Base-by-base conservation (phyloP, 805 yeast genomes). In the Lachancea fermentati region DNA sequence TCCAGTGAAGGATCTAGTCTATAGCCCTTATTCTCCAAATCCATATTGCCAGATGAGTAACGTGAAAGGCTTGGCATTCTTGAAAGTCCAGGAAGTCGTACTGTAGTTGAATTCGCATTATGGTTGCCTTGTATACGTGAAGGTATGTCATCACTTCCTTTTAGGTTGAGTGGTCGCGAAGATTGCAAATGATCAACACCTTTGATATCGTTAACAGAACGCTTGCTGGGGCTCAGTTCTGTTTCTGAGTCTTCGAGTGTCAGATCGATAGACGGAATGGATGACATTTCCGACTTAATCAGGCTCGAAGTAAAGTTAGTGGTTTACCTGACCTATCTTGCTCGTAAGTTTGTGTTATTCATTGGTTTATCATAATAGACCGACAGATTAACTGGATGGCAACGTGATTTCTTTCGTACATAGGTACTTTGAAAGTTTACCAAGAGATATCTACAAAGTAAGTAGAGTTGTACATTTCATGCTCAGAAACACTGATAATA, bases 231-330 rank as follows among this genome's bases (percentile, higher is more conserved):
- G 26, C 26, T 22, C 26, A 22, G 7, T 11, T 35, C 40, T 17
- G 15, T 15, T 13, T 41, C 43, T 7, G 48, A 48, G 28, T 39
- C 45, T 6, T 48, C 52, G 18, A 31, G 36, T 4, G 52, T 50
- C 18, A 54, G 41, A 36, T 54, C 58, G 24, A 54, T 54, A 14
- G 55, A 49, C 24, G 50, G 50, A 18, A 43, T 41, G 19, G 37
- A 38, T 12, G 36, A 37, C 39, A 34, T 22, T 22, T 11, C 26
- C 11, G 26, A 22, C 26, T 22, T n/a, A n/a, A n/a, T n/a, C n/a
- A n/a, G n/a, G n/a, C n/a, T n/a, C n/a, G n/a, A n/a, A n/a, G n/a
- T n/a, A n/a, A n/a, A n/a, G n/a, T n/a, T n/a, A n/a, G n/a, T n/a
- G n/a, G n/a, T n/a, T n/a, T n/a, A n/a, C n/a, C n/a, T n/a, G n/a